Evolutionary conservation across 1,284 basidiomycete genomes (phyloP).

Genomic region (Naganishia liquefaciens): DNA sequence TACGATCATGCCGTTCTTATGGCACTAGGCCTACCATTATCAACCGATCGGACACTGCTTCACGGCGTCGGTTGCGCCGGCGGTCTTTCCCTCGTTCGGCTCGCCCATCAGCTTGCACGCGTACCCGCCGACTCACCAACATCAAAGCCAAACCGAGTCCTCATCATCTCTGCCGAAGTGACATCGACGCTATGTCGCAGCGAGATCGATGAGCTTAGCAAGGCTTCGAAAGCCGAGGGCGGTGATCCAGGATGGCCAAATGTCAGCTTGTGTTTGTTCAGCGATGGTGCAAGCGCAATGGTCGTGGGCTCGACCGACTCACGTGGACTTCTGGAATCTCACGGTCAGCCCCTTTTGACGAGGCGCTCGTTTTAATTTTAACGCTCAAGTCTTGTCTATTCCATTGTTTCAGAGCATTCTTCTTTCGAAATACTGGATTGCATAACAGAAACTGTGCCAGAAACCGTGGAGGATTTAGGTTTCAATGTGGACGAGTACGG

Average conservation of each 20-base stretch:
- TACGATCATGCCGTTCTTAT: conserved; percentile 35
- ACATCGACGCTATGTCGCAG: conserved; percentile 34
- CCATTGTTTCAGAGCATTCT: conserved; percentile 29
- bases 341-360: conserved; percentile 11
- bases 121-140: conserved; percentile 20
- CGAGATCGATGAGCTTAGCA: conserved; percentile 34
- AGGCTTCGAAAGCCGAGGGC: conserved; percentile 25
- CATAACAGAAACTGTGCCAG: conserved; percentile 35
- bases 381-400: neutral
- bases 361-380: neutral
- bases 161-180: conserved; percentile 35
- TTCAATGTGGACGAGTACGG: conserved; percentile 37
- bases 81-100: conserved; percentile 34
- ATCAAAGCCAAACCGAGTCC: conserved; percentile 28
- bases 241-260: conserved; percentile 33
- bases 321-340: conserved; percentile 3
- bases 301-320: conserved; percentile 34
- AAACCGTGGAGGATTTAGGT: conserved; percentile 35
- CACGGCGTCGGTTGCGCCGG: conserved; percentile 38
- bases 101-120: conserved; percentile 30
- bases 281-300: conserved; percentile 38
- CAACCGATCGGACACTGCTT: conserved; percentile 33
- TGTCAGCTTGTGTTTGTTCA: conserved; percentile 36
- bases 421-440: conserved; percentile 35
- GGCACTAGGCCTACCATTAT: conserved; percentile 29